Evolutionary conservation across 768 basidiomycete species (phyloP), one percentile per base, ranked within the genome.

Genomic region (Serendipita sp.): DNA sequence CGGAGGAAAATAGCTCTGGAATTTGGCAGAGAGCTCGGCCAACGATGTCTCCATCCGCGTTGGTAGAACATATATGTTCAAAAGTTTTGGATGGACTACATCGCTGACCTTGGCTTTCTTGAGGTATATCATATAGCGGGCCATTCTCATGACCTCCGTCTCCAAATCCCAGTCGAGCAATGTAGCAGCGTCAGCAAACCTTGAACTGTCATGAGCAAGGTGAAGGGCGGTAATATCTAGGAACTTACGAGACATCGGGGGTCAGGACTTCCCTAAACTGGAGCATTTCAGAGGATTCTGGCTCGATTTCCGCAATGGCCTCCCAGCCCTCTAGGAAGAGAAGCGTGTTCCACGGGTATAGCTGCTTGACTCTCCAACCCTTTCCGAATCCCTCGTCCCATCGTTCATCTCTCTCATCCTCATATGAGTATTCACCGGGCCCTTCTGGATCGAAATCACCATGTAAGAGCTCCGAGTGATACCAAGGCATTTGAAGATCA

Each of bases 341-440:
- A 15, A 98, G 72, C 24, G 90, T 88, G 71, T 96, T 96, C 95
- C 95, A 98, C 3, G 95, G 94, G 15, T 83, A 79, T 28, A 97
- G 78, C 16, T 81, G 75, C 7, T 88, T 84, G 2, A 92, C 76
- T 53, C 79, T 79, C 86, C 86, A 91, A 2, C 88, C 88, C 64
- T 83, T 77, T 68, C 79, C 73, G 73, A 89, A 78, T 64, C 86
- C 85, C 44, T 77, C 78, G 16, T 85, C 86, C 88, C 89, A 89
- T 53, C 84, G 81, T 18, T 81, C 81, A 28, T 77, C 76, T 18
- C 77, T 74, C 37, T 80, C 77, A 34, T 79, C 71, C 62, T 76
- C 76, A 65, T 86, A 83, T 0, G 74, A 72, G 30, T 83, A 83
- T 34, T 78, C 75, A 32, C 85, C 83, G 54, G 82, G 83, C 66